Evolutionary conservation across 2,329 filamentous ascomycete genomes (phyloP).

Genomic region (Exophiala sideris): DNA sequence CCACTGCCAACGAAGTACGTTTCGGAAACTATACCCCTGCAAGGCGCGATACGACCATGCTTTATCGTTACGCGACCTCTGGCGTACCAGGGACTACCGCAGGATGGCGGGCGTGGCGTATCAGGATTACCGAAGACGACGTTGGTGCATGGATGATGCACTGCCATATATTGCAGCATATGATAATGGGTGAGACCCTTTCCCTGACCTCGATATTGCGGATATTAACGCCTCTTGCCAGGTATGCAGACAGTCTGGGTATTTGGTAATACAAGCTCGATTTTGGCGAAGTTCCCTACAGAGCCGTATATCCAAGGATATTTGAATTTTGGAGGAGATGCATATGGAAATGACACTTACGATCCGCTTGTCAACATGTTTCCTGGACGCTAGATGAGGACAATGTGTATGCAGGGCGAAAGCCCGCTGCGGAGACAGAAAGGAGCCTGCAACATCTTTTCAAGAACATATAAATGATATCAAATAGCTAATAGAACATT

Average conservation of each 20-base stretch:
- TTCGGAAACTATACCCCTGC: constrained; percentile 38
- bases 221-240: not conserved
- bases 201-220: not conserved
- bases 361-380: constrained; percentile 22
- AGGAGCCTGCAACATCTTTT: too few relatives aligned
- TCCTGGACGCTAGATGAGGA: not conserved
- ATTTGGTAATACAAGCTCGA: constrained; percentile 43
- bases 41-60: constrained; percentile 49
- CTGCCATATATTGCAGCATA: constrained; percentile 49
- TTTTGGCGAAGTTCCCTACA: constrained; percentile 33
- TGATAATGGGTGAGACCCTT: constrained; percentile 47
- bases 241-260: constrained; percentile 39
- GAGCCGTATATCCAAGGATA: constrained; percentile 39
- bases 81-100: constrained; percentile 41
- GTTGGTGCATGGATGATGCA: constrained; percentile 53
- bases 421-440: too few relatives aligned
- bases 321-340: constrained; percentile 43
- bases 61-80: constrained; percentile 52
- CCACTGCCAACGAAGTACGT: constrained; percentile 40
- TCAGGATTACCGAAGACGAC: constrained; percentile 45
- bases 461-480: too few relatives aligned
- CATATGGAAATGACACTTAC: constrained; percentile 37
- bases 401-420: too few relatives aligned
- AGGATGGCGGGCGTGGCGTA: constrained; percentile 61
- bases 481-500: too few relatives aligned